phyloP scores from a whole-genome alignment of 2,329 filamentous ascomycete genomes.

The Shiraia sp. region DNA sequence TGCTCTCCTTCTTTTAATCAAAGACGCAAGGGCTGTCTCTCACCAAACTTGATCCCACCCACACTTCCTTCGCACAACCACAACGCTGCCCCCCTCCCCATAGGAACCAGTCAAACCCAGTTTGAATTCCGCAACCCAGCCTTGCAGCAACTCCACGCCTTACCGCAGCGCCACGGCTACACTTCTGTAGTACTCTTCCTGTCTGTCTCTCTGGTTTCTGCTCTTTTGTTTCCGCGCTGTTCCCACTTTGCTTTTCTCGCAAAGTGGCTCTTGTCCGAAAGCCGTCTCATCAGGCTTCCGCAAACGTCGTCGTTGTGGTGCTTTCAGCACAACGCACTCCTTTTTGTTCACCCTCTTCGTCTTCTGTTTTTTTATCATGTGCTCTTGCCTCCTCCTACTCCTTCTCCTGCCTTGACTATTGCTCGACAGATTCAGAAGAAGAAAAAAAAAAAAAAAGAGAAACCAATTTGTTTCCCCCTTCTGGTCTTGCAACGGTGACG shows the following conservation, averaged over 20 bases:
- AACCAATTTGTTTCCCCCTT: slow-evolving; percentile 16
- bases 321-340: slow-evolving; percentile 33
- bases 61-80: slow-evolving; percentile 22
- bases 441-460: too few species aligned
- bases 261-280: slow-evolving; percentile 35
- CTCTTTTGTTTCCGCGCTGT: slow-evolving; percentile 27
- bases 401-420: too few species aligned
- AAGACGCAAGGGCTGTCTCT: slow-evolving; percentile 42
- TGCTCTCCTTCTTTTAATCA: too few species aligned
- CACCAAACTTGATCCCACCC: slow-evolving; percentile 27
- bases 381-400: too few species aligned
- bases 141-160: slow-evolving; percentile 29
- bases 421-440: too few species aligned
- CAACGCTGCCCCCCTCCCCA: slow-evolving; percentile 19
- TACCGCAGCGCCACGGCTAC: slow-evolving; percentile 25
- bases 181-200: slow-evolving; percentile 32
- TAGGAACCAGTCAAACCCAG: slow-evolving; percentile 33
- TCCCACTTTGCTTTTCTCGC: slow-evolving; percentile 40
- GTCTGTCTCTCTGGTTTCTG: slow-evolving; percentile 39
- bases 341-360: slow-evolving; percentile 40
- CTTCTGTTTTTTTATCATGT: too few species aligned
- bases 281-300: slow-evolving; percentile 38
- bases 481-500: slow-evolving; percentile 23
- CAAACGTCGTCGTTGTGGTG: slow-evolving; percentile 37
- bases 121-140: slow-evolving; percentile 40